Conservation (phyloP, 768 basidiomycete species). For the Suillus variegatus region DNA sequence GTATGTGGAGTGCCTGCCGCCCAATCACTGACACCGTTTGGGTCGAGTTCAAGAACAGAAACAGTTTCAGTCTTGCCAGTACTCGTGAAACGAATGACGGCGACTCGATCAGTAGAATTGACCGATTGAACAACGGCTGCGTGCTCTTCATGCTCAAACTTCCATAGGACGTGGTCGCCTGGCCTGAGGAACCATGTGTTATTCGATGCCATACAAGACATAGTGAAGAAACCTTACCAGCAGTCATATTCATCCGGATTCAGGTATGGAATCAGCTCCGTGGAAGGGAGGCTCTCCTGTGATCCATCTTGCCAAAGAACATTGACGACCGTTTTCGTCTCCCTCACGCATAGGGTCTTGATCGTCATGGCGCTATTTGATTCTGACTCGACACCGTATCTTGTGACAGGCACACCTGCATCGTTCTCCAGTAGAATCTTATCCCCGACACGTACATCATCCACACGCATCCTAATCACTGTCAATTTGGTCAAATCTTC, state of each 20-base stretch:
- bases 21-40: conserved; percentile 67
- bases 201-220: background rate
- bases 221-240: conserved; percentile 52
- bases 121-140: conserved; percentile 80
- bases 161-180: conserved; percentile 88
- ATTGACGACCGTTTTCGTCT: conserved; percentile 68
- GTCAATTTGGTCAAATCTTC: conserved; percentile 63
- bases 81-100: conserved; percentile 60
- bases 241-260: conserved; percentile 93
- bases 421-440: conserved; percentile 61
- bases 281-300: conserved; percentile 59
- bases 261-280: conserved; percentile 74
- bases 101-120: conserved; percentile 70
- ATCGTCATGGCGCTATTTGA: conserved; percentile 49
- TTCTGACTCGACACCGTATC: conserved; percentile 57
- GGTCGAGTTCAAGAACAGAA: conserved; percentile 86
- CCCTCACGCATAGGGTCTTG: conserved; percentile 61
- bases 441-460: conserved; percentile 75
- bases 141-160: conserved; percentile 65
- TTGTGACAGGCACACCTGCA: conserved; percentile 50
- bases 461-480: conserved; percentile 59
- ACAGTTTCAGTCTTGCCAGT: conserved; percentile 60
- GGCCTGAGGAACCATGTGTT: conserved; percentile 56
- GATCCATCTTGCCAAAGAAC: conserved; percentile 90
- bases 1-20: conserved; percentile 42